Conservation (phyloP, 495 filamentous ascomycete genomes). For the Chaetomidium leptoderma region DNA sequence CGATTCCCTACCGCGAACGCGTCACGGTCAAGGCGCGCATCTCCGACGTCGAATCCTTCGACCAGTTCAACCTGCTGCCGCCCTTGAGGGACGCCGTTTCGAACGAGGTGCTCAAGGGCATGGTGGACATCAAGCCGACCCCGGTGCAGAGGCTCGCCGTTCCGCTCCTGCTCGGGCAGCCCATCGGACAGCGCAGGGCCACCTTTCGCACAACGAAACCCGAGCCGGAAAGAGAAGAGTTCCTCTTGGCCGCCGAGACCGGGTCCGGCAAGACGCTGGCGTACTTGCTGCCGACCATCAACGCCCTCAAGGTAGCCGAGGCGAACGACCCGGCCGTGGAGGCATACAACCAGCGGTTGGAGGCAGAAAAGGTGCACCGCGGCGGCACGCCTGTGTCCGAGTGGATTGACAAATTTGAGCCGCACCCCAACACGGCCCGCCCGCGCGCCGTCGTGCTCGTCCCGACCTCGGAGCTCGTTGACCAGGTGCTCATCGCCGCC, state of each 20-base stretch:
- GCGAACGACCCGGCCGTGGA: constrained; percentile 53
- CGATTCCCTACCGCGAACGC: constrained; percentile 69
- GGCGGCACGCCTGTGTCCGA: constrained; percentile 46
- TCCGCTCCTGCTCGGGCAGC: constrained; percentile 60
- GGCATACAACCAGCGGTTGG: constrained; percentile 46
- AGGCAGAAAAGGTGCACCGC: constrained; percentile 44
- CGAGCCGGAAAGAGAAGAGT: constrained; percentile 57
- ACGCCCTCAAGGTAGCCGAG: constrained; percentile 79
- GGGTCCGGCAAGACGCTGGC: constrained; percentile 95
- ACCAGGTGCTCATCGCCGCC: constrained; percentile 71
- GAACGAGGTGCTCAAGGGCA: constrained; percentile 63
- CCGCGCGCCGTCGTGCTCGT: constrained; percentile 83
- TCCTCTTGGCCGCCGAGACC: constrained; percentile 89
- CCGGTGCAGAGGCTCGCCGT: constrained; percentile 87
- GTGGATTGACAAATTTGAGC: constrained; percentile 50
- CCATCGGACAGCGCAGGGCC: constrained; percentile 7
- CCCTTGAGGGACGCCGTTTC: constrained; percentile 67
- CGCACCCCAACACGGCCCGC: constrained; percentile 66
- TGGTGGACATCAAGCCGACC: constrained; percentile 71
- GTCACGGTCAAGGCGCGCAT: constrained; percentile 65
- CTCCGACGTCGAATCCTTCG: constrained; percentile 66
- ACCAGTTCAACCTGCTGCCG: constrained; percentile 70
- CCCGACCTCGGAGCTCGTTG: constrained; percentile 91
- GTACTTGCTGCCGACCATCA: constrained; percentile 75
- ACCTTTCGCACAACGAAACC: neutral